These are phyloP conservation scores for Astrothelium subdiscretum DNA, from an alignment of 495 filamentous ascomycete genomes.

Conservation along the genomic window DNA sequence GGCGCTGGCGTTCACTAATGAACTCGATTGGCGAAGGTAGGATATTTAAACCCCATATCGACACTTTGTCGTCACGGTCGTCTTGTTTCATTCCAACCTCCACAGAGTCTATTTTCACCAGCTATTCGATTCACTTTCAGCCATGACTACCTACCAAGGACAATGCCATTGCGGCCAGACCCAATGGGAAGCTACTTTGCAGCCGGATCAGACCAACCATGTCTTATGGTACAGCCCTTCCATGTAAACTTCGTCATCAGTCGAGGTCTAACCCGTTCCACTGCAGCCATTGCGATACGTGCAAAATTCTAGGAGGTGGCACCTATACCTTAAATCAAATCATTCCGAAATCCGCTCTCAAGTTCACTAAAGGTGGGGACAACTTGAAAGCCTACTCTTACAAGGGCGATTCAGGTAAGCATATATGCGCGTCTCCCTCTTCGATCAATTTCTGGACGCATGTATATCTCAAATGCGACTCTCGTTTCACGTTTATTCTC, in stretches of 20 bases:
- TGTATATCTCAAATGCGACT: not conserved
- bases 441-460: not conserved
- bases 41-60: not conserved
- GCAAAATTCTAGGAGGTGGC: conserved; percentile 37
- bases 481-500: not conserved
- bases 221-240: conserved; percentile 33
- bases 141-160: conserved; percentile 33
- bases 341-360: conserved; percentile 33
- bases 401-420: conserved; percentile 37
- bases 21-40: not conserved
- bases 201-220: conserved; percentile 29
- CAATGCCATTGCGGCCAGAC: conserved; percentile 41
- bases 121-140: no score
- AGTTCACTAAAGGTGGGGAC: conserved; percentile 36
- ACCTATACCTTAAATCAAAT: conserved; percentile 41
- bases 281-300: conserved; percentile 41
- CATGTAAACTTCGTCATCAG: not conserved
- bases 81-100: no score
- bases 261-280: not conserved
- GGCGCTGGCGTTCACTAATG: no score
- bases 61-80: not conserved
- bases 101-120: no score
- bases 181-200: conserved; percentile 34
- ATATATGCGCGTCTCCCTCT: not conserved
- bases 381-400: conserved; percentile 37